phyloP scores from a whole-genome alignment of 805 yeast genomes.

The Sugiyamaella qingdaonensis region DNA sequence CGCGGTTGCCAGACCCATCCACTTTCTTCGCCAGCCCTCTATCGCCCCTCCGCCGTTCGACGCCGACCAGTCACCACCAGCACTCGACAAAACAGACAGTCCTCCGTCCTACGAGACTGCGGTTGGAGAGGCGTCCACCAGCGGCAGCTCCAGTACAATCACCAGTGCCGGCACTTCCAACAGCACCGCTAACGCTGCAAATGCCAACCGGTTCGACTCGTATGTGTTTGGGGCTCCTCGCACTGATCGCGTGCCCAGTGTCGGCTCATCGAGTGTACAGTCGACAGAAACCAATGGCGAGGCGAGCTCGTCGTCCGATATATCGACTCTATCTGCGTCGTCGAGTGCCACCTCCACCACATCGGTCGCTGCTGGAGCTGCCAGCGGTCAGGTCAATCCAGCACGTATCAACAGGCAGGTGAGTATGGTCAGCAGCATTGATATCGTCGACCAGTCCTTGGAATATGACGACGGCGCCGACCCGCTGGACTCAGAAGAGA shows the following conservation, averaged over 20 bases:
- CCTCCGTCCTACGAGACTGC: conserved; percentile 21
- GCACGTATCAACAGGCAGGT: conserved; percentile 4
- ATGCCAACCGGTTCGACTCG: background rate
- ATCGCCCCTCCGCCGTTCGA: conserved; percentile 60
- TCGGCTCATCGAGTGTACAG: background rate
- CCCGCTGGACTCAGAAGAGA: conserved; percentile 1
- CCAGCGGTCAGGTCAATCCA: background rate
- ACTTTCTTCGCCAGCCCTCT: conserved; percentile 50
- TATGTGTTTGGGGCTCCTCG: background rate
- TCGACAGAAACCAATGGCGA: background rate
- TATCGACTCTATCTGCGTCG: background rate
- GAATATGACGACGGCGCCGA: conserved; percentile 9
- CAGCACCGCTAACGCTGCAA: background rate
- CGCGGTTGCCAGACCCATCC: conserved; percentile 43
- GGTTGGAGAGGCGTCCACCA: background rate
- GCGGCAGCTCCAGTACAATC: background rate
- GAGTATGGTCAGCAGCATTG: conserved; percentile 17
- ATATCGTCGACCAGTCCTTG: conserved; percentile 16
- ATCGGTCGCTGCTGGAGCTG: background rate
- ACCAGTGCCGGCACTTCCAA: no score
- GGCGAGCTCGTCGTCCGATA: background rate
- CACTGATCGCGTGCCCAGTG: background rate
- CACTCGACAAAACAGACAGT: conserved; percentile 1
- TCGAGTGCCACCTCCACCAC: background rate
- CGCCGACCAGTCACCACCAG: conserved; percentile 21